A percentile compares a stretch with the other conserved stretches of the same genome.
Evolutionary conservation across 2,329 filamentous ascomycete species (phyloP).

Genomic region (Trichoderma sp.): DNA sequence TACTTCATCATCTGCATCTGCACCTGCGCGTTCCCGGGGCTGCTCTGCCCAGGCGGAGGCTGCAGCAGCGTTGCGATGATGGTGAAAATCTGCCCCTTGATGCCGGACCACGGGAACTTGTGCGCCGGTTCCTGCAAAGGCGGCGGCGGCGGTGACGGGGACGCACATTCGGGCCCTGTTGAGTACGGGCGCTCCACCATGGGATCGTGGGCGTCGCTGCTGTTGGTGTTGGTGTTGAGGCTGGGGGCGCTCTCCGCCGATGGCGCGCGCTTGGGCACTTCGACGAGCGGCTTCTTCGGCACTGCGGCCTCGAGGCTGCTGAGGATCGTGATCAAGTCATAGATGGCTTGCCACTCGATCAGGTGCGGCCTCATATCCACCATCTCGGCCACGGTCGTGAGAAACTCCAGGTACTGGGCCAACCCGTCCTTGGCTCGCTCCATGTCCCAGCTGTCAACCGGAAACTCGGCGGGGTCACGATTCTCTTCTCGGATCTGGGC

Average conservation of each 20-base stretch:
- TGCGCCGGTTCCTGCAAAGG: constrained; percentile 64
- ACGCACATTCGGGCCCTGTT: constrained; percentile 36
- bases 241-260: constrained; percentile 31
- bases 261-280: constrained; percentile 41
- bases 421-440: constrained; percentile 94
- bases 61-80: constrained; percentile 88
- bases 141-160: constrained; percentile 46
- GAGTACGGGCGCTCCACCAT: constrained; percentile 67
- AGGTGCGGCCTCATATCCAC: constrained; percentile 80
- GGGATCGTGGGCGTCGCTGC: constrained; percentile 35
- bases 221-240: constrained; percentile 31
- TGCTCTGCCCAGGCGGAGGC: constrained; percentile 66
- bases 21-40: constrained; percentile 70
- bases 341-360: constrained; percentile 88
- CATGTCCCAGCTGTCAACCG: constrained; percentile 96
- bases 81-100: constrained; percentile 90
- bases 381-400: constrained; percentile 85
- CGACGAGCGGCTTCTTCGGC: constrained; percentile 73
- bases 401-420: constrained; percentile 91
- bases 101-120: constrained; percentile 68
- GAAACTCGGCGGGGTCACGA: constrained; percentile 82
- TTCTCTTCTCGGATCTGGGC: constrained; percentile 80
- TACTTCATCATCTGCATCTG: constrained; percentile 85
- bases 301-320: constrained; percentile 87
- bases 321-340: constrained; percentile 84